Evolutionary conservation across 257 asterid genomes (phyloP).

Genomic region (Anisodus tanguticus): DNA sequence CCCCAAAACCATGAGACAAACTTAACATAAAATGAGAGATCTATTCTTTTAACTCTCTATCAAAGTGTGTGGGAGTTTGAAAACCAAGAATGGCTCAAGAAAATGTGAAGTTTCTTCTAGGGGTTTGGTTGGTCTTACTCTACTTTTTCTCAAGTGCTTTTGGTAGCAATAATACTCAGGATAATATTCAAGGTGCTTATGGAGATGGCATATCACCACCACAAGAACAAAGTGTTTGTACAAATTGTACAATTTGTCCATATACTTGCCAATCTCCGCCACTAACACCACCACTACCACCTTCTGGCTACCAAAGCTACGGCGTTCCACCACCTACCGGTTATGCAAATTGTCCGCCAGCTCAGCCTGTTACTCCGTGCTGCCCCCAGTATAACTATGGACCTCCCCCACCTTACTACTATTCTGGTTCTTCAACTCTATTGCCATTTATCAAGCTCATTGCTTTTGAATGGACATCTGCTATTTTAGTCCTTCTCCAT

Average conservation of each 20-base stretch:
- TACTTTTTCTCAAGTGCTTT: background rate
- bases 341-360: constrained; percentile 44
- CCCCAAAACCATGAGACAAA: background rate
- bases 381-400: constrained; percentile 33
- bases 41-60: background rate
- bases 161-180: constrained; percentile 22
- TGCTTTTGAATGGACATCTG: constrained; percentile 27
- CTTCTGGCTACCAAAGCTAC: constrained; percentile 10
- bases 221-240: constrained; percentile 22
- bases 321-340: constrained; percentile 36
- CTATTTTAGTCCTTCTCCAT: constrained; percentile 24
- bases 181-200: constrained; percentile 6
- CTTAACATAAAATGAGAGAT: background rate
- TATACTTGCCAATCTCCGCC: constrained; percentile 33
- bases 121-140: constrained; percentile 25
- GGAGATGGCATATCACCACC: constrained; percentile 37
- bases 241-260: constrained; percentile 41
- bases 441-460: constrained; percentile 2
- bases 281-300: constrained; percentile 26
- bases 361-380: constrained; percentile 34
- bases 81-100: constrained; percentile 28
- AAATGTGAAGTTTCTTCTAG: constrained; percentile 29
- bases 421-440: constrained; percentile 30
- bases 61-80: background rate
- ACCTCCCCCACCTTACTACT: constrained; percentile 38